Evolutionary conservation across 2,329 filamentous ascomycete genomes (phyloP).

Genomic region (Fusarium robinianum): DNA sequence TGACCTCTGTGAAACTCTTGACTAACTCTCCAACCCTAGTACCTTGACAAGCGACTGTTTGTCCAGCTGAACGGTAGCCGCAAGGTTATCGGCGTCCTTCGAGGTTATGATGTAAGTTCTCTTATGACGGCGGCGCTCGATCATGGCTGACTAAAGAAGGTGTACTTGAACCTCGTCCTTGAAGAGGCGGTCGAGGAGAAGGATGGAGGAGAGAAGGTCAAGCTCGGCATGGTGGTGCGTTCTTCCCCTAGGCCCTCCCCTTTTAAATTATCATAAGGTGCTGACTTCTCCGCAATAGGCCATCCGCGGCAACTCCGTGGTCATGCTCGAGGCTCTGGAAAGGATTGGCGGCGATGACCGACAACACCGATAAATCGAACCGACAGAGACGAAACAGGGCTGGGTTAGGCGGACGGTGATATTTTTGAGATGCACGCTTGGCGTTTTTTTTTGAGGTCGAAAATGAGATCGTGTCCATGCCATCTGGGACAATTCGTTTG

Average conservation of each 20-base stretch:
- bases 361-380: constrained; percentile 41
- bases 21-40: constrained; percentile 61
- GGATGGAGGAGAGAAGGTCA: constrained; percentile 84
- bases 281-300: constrained; percentile 61
- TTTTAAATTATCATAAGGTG: neutral
- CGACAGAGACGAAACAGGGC: constrained; percentile 10
- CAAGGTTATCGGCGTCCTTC: constrained; percentile 91
- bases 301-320: constrained; percentile 96
- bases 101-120: constrained; percentile 86
- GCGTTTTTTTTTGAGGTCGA: constrained; percentile 45
- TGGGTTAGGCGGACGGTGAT: constrained; percentile 23
- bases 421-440: constrained; percentile 37
- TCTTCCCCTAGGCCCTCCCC: neutral
- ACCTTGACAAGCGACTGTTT: constrained; percentile 98
- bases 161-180: constrained; percentile 97
- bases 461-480: constrained; percentile 32
- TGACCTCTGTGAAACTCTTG: no score
- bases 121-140: no score
- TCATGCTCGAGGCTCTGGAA: constrained; percentile 89
- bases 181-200: constrained; percentile 98
- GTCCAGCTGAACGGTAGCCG: constrained; percentile 97
- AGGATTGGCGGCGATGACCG: constrained; percentile 67
- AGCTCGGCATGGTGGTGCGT: constrained; percentile 89
- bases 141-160: constrained; percentile 56
- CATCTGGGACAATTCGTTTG: constrained; percentile 26